Base-by-base conservation (phyloP, 805 yeast species). In the Nakazawaea laoshanensis region DNA sequence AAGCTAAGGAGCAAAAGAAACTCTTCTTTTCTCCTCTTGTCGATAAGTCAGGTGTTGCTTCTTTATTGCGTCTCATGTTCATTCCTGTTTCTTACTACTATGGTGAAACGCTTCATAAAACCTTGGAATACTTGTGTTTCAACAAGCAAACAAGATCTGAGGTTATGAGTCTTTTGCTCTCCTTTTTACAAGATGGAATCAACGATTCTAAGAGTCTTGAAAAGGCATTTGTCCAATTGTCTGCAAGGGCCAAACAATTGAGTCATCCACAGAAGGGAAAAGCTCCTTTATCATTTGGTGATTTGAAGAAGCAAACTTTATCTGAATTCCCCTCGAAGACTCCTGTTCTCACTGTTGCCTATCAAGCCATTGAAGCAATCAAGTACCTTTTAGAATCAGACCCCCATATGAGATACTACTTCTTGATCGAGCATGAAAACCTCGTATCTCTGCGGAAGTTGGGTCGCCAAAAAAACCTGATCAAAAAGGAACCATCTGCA, bases 101-200 rank as follows among this genome's bases (percentile, higher is more conserved):
- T 38, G 63, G 88, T 33, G 86, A 76, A 36, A 57, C 66, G 2
- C 63, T 83, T 30, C 77, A 78, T 51, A 76, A 75, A 32, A 59
- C 89, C 4, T 61, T 87, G 35, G 72, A 71, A 15, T 74, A 70
- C 40, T 48, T 87, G 30, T 82, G 94, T 46, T 68, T 71, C 40
- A 85, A 77, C 53, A 82, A 82, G 51, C 94, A 81, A 42, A 81
- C 83, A 5, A 60, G 96, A 34, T 58, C 72, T 7, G 96, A 88
- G 42, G 68, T 85, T 11, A 63, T 87, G 49, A 75, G 80, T 27
- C 57, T 80, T 36, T 48, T 87, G 26, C 52, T 87, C 25, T 72
- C 77, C 12, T 67, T 87, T 27, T 57, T 88, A 22, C 79, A 77
- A 37, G 95, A 87, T 40, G 94, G 92, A n/a, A 59, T 79, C 5